Evolutionary conservation across 176 grass and related monocot genomes (phyloP).

Genomic region (Themeda triandra): DNA sequence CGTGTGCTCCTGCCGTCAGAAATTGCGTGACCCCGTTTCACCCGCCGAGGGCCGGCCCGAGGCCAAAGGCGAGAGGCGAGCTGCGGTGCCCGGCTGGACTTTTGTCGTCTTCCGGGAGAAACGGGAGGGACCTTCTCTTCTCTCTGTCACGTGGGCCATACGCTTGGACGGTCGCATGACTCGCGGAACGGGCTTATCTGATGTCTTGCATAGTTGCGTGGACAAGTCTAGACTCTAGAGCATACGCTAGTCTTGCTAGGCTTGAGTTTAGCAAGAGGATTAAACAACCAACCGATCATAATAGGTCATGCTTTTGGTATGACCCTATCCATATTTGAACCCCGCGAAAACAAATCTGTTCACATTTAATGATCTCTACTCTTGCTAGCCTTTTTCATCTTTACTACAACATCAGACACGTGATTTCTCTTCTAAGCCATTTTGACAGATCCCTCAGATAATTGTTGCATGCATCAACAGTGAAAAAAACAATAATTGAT

Average conservation of each 20-base stretch:
- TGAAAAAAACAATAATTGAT: no score
- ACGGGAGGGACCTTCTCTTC: background rate
- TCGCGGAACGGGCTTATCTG: background rate
- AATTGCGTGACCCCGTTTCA: background rate
- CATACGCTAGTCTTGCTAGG: background rate
- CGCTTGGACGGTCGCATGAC: background rate
- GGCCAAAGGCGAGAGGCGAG: background rate
- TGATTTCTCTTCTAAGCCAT: no score
- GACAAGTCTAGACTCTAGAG: background rate
- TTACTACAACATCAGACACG: no score
- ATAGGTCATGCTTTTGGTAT: background rate
- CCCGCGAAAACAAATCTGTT: background rate
- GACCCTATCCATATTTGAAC: background rate
- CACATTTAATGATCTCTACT: background rate
- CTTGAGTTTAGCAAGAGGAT: background rate
- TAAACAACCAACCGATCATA: background rate
- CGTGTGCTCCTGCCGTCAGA: background rate
- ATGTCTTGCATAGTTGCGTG: background rate
- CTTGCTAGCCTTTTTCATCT: background rate
- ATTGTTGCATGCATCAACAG: no score
- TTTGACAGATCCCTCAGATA: no score
- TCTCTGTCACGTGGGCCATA: conserved; percentile 23
- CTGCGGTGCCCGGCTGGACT: background rate
- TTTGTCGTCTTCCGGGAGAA: conserved; percentile 17
- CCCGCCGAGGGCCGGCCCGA: background rate